These are phyloP conservation scores for Simplicillium sp. DNA, from an alignment of 2,329 filamentous ascomycete species.

Conservation along the genomic window DNA sequence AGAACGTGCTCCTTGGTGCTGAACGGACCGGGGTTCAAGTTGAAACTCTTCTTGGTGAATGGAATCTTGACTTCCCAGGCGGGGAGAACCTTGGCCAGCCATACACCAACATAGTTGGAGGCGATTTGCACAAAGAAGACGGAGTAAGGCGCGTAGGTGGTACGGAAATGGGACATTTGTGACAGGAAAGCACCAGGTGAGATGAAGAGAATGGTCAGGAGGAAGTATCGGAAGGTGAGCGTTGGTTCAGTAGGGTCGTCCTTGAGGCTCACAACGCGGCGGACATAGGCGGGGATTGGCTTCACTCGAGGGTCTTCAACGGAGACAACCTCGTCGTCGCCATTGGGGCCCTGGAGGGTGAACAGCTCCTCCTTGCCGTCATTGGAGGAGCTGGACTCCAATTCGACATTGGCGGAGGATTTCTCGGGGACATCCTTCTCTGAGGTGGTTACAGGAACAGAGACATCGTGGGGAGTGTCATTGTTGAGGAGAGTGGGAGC, in stretches of 20 bases:
- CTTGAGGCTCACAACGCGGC: slow-evolving; percentile 45
- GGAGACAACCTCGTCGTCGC: slow-evolving; percentile 17
- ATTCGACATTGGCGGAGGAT: slow-evolving; percentile 1
- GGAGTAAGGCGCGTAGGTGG: slow-evolving; percentile 47
- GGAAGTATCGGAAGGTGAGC: slow-evolving; percentile 50
- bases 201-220: slow-evolving; percentile 45
- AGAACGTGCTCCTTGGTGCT: slow-evolving; percentile 49
- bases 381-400: slow-evolving; percentile 4
- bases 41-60: slow-evolving; percentile 37
- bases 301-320: slow-evolving; percentile 41
- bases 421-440: neutral
- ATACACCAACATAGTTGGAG: slow-evolving; percentile 43
- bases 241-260: slow-evolving; percentile 47
- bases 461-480: slow-evolving; percentile 1
- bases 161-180: slow-evolving; percentile 46
- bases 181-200: slow-evolving; percentile 48
- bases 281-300: slow-evolving; percentile 44
- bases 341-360: slow-evolving; percentile 4
- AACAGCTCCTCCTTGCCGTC: neutral
- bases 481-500: neutral
- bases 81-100: slow-evolving; percentile 41
- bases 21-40: slow-evolving; percentile 46
- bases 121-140: slow-evolving; percentile 54
- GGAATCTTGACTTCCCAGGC: slow-evolving; percentile 35
- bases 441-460: slow-evolving; percentile 2